Evolutionary conservation across 208 protist genomes (phyloP).

Genomic region (Acanthamoeba royreba): DNA sequence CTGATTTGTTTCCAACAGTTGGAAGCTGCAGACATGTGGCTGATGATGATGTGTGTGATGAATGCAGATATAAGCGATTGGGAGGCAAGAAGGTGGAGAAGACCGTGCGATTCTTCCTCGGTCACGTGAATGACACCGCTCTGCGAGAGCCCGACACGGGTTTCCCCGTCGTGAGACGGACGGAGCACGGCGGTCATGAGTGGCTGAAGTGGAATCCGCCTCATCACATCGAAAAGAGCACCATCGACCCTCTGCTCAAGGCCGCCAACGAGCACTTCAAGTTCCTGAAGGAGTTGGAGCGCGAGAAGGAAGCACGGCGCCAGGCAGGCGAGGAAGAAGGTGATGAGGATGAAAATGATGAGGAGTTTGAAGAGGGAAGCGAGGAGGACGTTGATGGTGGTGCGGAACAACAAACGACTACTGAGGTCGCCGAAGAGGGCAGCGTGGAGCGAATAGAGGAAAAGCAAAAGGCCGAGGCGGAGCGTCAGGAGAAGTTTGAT

Average conservation of each 20-base stretch:
- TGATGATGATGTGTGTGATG: no score
- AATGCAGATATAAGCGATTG: background rate
- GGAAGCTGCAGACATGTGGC: no score
- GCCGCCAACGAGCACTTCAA: background rate
- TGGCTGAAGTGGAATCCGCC: conserved; percentile 14
- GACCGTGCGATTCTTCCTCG: background rate
- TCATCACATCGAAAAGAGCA: background rate
- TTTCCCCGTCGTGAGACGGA: background rate
- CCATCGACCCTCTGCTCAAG: conserved; percentile 24
- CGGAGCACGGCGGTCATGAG: background rate
- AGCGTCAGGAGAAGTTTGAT: background rate
- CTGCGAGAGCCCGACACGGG: background rate
- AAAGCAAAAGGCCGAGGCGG: background rate
- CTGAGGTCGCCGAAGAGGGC: background rate
- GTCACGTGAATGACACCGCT: background rate
- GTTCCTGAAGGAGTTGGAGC: background rate
- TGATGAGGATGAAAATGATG: background rate
- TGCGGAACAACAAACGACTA: background rate
- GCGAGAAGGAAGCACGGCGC: background rate
- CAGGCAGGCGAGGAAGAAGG: background rate
- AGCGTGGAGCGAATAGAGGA: background rate
- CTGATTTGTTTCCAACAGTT: background rate
- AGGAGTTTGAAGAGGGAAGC: background rate
- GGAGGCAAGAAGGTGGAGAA: conserved; percentile 3
- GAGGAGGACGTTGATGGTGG: background rate